Evolutionary conservation across 352 stramenopile genomes (phyloP).

Genomic region (Globisporangium takayamanum): DNA sequence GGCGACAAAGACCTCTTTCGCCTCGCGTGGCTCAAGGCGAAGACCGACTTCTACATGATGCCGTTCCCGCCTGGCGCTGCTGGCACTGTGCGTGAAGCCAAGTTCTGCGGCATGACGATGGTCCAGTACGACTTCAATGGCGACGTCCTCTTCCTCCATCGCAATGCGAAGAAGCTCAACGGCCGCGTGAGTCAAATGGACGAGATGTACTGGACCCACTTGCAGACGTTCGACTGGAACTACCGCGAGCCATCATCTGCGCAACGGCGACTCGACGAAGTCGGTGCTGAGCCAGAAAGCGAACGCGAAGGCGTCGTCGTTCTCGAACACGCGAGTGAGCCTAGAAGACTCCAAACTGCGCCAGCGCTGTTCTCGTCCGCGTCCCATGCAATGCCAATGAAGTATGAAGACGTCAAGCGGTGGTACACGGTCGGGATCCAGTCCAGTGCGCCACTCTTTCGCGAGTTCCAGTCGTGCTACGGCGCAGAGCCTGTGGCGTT

Average conservation of each 20-base stretch:
- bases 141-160: conserved; percentile 62
- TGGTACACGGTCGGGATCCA: conserved; percentile 44
- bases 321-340: not conserved
- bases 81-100: conserved; percentile 26
- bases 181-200: conserved; percentile 38
- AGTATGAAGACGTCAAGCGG: conserved; percentile 35
- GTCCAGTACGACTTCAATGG: conserved; percentile 52
- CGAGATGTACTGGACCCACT: conserved; percentile 31
- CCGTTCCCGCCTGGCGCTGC: conserved; percentile 36
- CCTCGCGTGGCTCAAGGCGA: conserved; percentile 69
- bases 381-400: conserved; percentile 22
- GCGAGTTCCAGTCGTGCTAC: conserved; percentile 48
- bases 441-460: conserved; percentile 30
- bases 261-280: not conserved
- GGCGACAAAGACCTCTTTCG: conserved; percentile 81
- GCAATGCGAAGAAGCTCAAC: conserved; percentile 66
- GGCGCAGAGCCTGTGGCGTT: conserved; percentile 29
- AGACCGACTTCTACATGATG: conserved; percentile 58
- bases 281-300: not conserved
- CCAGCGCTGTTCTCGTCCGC: not conserved
- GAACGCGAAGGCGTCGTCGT: not conserved
- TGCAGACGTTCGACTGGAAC: conserved; percentile 41
- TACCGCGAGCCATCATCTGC: not conserved
- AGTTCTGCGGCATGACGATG: conserved; percentile 75
- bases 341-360: not conserved